Evolutionary conservation across 129 eudicot genomes (phyloP).

Genomic region (sunflower (Helianthus annuus)): HanXRQr2.0-SUNRISE NC_035438.2:55562149-55562648

Average conservation of each 20-base stretch:
- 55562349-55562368: background rate
- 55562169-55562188: conserved; percentile 43
- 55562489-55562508: conserved; percentile 57
- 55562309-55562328: conserved; percentile 39
- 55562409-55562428: background rate
- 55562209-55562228: conserved; percentile 48
- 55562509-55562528: conserved; percentile 40
- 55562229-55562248: conserved; percentile 46
- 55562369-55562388: background rate
- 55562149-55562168: conserved; percentile 25
- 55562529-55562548: background rate
- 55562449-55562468: too few relatives aligned
- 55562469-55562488: conserved; percentile 22
- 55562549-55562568: background rate
- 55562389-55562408: background rate
- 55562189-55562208: conserved; percentile 52
- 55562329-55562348: background rate
- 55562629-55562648: background rate
- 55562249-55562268: conserved; percentile 64
- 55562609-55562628: background rate
- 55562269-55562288: conserved; percentile 57
- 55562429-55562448: background rate
- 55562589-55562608: background rate
- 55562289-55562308: conserved; percentile 62
- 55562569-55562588: background rate